Conservation (phyloP, 495 filamentous ascomycete genomes). For the Podospora australis region DNA sequence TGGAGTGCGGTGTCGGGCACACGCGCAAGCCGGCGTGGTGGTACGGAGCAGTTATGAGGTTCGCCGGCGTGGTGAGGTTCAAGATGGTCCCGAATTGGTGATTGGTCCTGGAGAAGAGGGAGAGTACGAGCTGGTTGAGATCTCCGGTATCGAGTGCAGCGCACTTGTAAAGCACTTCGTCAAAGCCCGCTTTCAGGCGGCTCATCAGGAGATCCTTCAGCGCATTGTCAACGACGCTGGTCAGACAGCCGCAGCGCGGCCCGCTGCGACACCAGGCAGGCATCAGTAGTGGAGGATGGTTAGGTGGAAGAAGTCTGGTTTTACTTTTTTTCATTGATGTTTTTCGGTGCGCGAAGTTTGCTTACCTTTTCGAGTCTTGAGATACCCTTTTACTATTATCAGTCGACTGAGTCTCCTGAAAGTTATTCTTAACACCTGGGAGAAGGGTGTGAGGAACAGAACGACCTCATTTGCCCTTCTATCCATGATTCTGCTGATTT, state of each 20-base stretch:
- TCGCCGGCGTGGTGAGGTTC: conserved; percentile 18
- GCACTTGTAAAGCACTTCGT: conserved; percentile 28
- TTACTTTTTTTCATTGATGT: background rate
- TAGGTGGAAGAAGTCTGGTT: background rate
- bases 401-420: no score
- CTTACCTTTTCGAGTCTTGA: background rate
- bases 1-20: conserved; percentile 27
- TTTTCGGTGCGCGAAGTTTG: background rate
- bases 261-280: background rate
- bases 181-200: conserved; percentile 17
- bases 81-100: conserved; percentile 3
- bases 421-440: no score
- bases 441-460: no score
- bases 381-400: background rate
- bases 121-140: conserved; percentile 31
- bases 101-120: conserved; percentile 12
- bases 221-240: conserved; percentile 10
- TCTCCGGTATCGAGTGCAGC: conserved; percentile 23
- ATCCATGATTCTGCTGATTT: background rate
- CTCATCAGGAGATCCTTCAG: conserved; percentile 23
- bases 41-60: conserved; percentile 33
- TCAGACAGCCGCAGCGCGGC: background rate
- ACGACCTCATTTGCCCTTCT: no score
- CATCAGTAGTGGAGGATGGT: background rate
- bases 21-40: conserved; percentile 24